Percentiles rank a stretch among this genome's conserved stretches.
phyloP scores from a whole-genome alignment of 83 land plant species.

The Larix sibirica region DNA sequence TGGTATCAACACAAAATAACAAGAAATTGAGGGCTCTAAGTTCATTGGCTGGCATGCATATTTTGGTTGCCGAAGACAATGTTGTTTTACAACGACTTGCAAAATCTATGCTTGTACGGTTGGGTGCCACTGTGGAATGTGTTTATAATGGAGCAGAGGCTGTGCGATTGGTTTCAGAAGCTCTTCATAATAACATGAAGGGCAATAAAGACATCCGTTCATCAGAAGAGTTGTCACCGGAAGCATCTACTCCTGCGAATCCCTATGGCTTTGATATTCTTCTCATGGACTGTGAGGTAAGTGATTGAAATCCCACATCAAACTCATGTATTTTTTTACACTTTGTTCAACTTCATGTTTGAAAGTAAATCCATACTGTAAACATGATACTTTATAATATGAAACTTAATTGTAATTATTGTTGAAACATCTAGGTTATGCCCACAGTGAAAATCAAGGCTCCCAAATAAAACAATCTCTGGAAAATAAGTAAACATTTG shows the following conservation, averaged over 20 bases:
- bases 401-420: neutral
- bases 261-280: conserved; percentile 46
- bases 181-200: conserved; percentile 18
- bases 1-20: neutral
- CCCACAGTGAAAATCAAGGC: neutral
- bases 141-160: conserved; percentile 68
- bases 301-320: neutral
- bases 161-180: conserved; percentile 30
- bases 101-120: neutral
- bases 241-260: conserved; percentile 9
- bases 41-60: conserved; percentile 49
- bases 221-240: neutral
- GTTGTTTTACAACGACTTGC: conserved; percentile 23
- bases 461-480: too few relatives aligned
- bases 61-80: conserved; percentile 69
- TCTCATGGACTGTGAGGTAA: conserved; percentile 85
- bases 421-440: neutral
- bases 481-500: too few relatives aligned
- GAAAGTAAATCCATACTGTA: neutral
- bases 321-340: neutral
- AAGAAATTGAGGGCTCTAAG: conserved; percentile 11
- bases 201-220: neutral
- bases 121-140: conserved; percentile 47
- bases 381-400: neutral
- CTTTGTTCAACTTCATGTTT: neutral